Evolutionary conservation across 2,329 filamentous ascomycete species (phyloP).

Genomic region (Exophiala viscosa): DNA sequence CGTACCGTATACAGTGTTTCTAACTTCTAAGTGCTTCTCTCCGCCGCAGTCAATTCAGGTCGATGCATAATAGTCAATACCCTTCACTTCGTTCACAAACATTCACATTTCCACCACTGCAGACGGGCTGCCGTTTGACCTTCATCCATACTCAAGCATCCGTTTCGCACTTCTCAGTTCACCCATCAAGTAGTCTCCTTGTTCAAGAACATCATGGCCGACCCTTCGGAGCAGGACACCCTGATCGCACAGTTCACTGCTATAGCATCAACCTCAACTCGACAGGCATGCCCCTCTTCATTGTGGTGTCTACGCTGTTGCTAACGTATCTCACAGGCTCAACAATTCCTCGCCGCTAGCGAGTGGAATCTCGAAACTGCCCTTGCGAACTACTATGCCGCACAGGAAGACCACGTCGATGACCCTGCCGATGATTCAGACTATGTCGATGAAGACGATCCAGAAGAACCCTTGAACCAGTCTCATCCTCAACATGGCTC

Average conservation of each 20-base stretch:
- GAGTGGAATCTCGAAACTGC: slow-evolving; percentile 65
- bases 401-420: slow-evolving; percentile 38
- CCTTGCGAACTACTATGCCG: slow-evolving; percentile 58
- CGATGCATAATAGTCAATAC: background rate
- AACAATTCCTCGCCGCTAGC: slow-evolving; percentile 61
- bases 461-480: slow-evolving; percentile 11
- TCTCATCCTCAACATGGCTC: slow-evolving; percentile 22
- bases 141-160: background rate
- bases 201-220: slow-evolving; percentile 21
- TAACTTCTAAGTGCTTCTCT: background rate
- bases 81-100: too few relatives aligned
- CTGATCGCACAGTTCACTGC: slow-evolving; percentile 52
- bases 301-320: background rate
- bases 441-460: slow-evolving; percentile 30
- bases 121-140: too few relatives aligned
- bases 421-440: slow-evolving; percentile 27
- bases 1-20: background rate
- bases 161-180: slow-evolving; percentile 6
- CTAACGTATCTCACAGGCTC: slow-evolving; percentile 50
- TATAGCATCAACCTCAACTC: slow-evolving; percentile 51
- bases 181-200: slow-evolving; percentile 11
- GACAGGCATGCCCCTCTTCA: slow-evolving; percentile 41
- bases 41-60: background rate
- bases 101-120: too few relatives aligned
- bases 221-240: slow-evolving; percentile 36